phyloP scores from a whole-genome alignment of 345 rosid genomes.

The Heritiera fomes region DNA sequence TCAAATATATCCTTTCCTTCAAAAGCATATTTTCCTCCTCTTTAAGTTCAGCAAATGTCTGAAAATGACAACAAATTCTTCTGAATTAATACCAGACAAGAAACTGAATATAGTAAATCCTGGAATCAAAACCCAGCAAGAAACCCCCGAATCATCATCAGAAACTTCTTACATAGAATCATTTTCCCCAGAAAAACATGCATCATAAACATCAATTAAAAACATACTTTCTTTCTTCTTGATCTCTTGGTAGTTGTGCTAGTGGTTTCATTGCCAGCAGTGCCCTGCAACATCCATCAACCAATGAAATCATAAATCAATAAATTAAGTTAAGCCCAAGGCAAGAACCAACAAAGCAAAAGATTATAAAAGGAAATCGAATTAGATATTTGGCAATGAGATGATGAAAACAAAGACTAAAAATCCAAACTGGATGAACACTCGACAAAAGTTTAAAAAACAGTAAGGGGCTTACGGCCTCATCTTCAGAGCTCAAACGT shows the following conservation, averaged over 20 bases:
- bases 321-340: not conserved
- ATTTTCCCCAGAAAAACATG: not conserved
- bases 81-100: not conserved
- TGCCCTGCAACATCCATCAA: constrained; percentile 38
- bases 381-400: not conserved
- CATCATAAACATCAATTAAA: not conserved
- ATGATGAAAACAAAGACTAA: not conserved
- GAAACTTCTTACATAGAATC: not conserved
- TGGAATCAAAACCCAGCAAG: not conserved
- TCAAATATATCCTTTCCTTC: constrained; percentile 58
- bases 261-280: constrained; percentile 40
- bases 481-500: not conserved
- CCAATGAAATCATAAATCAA: not conserved
- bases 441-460: not conserved
- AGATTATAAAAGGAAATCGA: not conserved
- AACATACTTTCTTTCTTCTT: constrained; percentile 63
- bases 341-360: not conserved
- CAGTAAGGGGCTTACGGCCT: not conserved
- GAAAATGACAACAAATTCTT: constrained; percentile 13
- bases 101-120: not conserved
- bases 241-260: constrained; percentile 45
- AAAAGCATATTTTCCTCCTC: constrained; percentile 57
- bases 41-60: constrained; percentile 81
- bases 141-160: not conserved
- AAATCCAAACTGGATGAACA: not conserved